Evolutionary conservation across 2,329 filamentous ascomycete species (phyloP), one percentile per base, ranked within the genome.

Genomic region (Colletotrichum destructivum): DNA sequence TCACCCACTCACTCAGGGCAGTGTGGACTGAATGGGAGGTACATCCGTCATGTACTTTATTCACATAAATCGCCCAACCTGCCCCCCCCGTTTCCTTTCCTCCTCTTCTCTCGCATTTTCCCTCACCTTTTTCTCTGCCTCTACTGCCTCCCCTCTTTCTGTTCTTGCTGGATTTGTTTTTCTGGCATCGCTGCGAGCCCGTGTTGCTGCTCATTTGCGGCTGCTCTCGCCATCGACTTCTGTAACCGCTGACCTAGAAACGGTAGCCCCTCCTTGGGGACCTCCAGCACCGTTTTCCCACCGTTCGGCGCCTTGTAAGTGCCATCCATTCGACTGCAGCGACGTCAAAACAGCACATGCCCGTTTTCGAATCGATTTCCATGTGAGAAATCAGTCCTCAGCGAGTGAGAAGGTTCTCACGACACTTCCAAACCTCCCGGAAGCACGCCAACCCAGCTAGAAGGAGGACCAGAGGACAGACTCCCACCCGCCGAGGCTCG

Each of bases 51-150:
- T 65, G 68, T 69, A 72, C 66, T 54, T 44, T 54, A 55, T 71
- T 66, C 66, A 70, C 70, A 72, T 71, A 72, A 72, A 66, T 72
- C 70, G 55, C 61, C 66, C 70, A 66, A 65, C 63, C 54, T 61
- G 54, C 66, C 69, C 66, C 63, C 66, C 68, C 63, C 66, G 63
- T 71, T 52, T 59, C 65, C 69, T 72, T 52, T 65, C 54, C 47
- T 66, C 60, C 60, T 35, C 49, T 47, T 49, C 62, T 52, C 51
- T 61, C 54, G n/a, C 52, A 62, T 69, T 68, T 62, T 68, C 49
- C 55, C 49, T 73, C 62, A 46, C 42, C 40, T 73, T 46, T 31
- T 54, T 38, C 55, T 70, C 67, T 71, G 56, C 38, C 55, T 70
- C 66, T 71, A 54, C 60, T 60, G 66, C 57, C 38, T 60, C 62